These are phyloP conservation scores for Mucor indicus DNA, from an alignment of 371 early-diverging fungal genomes.

Conservation along the genomic window DNA sequence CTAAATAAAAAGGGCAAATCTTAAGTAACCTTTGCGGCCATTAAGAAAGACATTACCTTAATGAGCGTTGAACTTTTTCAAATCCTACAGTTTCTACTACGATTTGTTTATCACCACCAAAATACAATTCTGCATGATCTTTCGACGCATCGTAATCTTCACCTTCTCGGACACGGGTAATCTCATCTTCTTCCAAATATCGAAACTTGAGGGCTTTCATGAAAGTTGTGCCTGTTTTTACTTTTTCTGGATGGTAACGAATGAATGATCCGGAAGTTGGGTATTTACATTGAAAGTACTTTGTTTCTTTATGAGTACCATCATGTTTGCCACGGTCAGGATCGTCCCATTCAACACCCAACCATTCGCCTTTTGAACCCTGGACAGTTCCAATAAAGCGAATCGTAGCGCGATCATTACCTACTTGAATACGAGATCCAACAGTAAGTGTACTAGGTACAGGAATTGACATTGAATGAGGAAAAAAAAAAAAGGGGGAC, in stretches of 20 bases:
- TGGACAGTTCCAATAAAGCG: conserved; percentile 66
- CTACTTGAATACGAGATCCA: conserved; percentile 43
- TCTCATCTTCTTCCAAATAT: conserved; percentile 38
- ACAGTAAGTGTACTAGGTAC: conserved; percentile 10
- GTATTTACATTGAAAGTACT: conserved; percentile 67
- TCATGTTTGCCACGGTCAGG: conserved; percentile 79
- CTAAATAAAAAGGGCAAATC: conserved; percentile 14
- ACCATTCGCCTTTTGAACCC: conserved; percentile 67
- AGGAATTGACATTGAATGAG: not conserved
- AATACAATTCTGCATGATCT: conserved; percentile 35
- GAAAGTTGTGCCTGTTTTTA: conserved; percentile 50
- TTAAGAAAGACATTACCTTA: too few relatives aligned
- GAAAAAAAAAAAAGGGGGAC: not conserved
- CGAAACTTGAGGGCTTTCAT: conserved; percentile 52
- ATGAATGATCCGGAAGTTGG: conserved; percentile 76
- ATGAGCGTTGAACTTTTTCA: conserved; percentile 64
- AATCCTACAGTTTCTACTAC: conserved; percentile 79
- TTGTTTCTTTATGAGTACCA: conserved; percentile 60
- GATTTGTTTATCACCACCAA: conserved; percentile 52
- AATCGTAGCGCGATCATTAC: conserved; percentile 55
- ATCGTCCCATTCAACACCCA: conserved; percentile 91
- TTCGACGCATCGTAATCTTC: conserved; percentile 23
- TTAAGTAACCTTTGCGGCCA: too few relatives aligned
- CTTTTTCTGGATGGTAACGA: conserved; percentile 52
- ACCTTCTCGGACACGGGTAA: conserved; percentile 7